Conservation (phyloP, 495 filamentous ascomycete genomes). For the Acidiella bohemica region DNA sequence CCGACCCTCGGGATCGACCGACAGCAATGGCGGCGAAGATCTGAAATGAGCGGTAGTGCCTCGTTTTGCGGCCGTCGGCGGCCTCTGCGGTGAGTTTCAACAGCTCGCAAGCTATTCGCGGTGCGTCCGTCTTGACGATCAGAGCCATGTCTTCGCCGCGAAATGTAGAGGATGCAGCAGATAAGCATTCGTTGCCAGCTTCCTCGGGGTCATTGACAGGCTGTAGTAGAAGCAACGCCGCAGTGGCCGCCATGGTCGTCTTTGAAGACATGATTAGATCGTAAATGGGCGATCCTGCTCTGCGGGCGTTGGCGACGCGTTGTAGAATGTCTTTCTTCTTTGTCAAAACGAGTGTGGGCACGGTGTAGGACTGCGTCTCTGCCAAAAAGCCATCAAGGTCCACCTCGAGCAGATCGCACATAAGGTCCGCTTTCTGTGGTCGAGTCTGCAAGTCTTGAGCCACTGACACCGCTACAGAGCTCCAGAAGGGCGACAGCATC, state of each 20-base stretch:
- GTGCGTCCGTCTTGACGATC: slow-evolving; percentile 60
- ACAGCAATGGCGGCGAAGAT: slow-evolving; percentile 51
- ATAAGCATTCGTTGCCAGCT: slow-evolving; percentile 53
- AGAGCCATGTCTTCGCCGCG: slow-evolving; percentile 49
- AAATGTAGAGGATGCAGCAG: slow-evolving; percentile 54
- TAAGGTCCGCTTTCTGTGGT: slow-evolving; percentile 65
- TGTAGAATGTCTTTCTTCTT: slow-evolving; percentile 66
- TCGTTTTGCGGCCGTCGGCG: slow-evolving; percentile 18
- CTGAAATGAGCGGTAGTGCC: slow-evolving; percentile 50
- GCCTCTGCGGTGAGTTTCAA: slow-evolving; percentile 66
- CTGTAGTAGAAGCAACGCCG: slow-evolving; percentile 67
- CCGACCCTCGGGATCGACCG: slow-evolving; percentile 31
- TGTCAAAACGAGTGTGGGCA: slow-evolving; percentile 73
- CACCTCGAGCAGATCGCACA: slow-evolving; percentile 66
- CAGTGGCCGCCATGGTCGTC: slow-evolving; percentile 61
- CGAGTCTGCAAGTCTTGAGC: slow-evolving; percentile 66
- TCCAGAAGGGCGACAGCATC: slow-evolving; percentile 77
- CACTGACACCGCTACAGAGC: slow-evolving; percentile 60
- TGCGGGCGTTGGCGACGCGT: slow-evolving; percentile 62
- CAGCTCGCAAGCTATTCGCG: slow-evolving; percentile 64
- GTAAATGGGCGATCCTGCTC: slow-evolving; percentile 47
- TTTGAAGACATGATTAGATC: slow-evolving; percentile 45
- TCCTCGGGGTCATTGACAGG: slow-evolving; percentile 49
- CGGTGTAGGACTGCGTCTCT: slow-evolving; percentile 63
- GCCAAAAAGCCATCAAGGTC: slow-evolving; percentile 58